Evolutionary conservation across 257 asterid genomes (phyloP), one percentile per base, ranked within the genome.

Genomic region (Dorcoceras hygrometricum): DNA sequence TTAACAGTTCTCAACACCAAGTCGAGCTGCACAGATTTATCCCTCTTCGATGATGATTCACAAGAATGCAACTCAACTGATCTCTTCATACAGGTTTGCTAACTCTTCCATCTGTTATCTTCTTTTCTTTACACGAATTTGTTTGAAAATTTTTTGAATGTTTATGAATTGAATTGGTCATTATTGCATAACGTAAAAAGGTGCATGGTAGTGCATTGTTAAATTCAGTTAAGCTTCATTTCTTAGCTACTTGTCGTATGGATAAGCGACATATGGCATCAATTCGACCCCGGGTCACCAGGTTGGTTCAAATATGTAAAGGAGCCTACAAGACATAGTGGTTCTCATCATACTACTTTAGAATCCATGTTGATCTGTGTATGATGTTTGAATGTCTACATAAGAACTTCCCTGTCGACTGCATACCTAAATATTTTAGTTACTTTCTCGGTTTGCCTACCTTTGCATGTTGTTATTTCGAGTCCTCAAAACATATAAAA

Each of bases 11-110:
- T 94, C 66, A 78, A 75, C 28, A 71, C 82, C 18, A 65, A 51
- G 20, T 57, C 78, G 43, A 71, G 71, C 58, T 56, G 62, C 64
- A 14, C 57, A 1, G 86, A 76, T 28, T 65, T 59, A 39, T 73
- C 75, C 23, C 68, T 68, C 46, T 59, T n/a, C 29, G 23, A 62
- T 4, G 81, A 80, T 60, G 55, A 20, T 46, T 68, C 86, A 0
- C 86, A 70, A 22, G 89, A 81, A 46, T 83, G 92, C 85, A 82
- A 88, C 60, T 69, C 96, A 1, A 65, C 82, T 39, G 92, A 89
- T 82, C 83, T 94, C 76, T 81, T 76, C 70, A 65, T 79, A 56
- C 84, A 90, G 99, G 99, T 90, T n/a, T 39, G 79, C 31, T 14
- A 24, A 39, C 11, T n/a, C 57, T 59, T 61, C 43, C 24, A 29